phyloP scores from a whole-genome alignment of 1,284 basidiomycete species.

The Leccinum discolor region DNA sequence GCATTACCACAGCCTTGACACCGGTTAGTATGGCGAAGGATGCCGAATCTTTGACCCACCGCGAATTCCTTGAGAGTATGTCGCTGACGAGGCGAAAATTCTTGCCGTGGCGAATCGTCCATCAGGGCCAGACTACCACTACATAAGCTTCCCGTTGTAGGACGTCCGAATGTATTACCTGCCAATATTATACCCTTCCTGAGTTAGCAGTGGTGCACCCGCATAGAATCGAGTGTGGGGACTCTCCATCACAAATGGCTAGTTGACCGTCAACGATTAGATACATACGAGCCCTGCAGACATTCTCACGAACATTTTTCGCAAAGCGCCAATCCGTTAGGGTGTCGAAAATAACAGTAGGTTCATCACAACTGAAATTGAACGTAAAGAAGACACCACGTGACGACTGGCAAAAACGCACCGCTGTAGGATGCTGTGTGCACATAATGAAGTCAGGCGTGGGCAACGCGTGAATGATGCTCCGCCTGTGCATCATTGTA shows the following conservation, averaged over 20 bases:
- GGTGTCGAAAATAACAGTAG: slow-evolving; percentile 84
- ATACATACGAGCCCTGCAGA: not conserved
- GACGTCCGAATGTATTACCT: slow-evolving; percentile 44
- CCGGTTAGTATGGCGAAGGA: slow-evolving; percentile 8
- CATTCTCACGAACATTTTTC: slow-evolving; percentile 56
- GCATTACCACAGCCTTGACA: slow-evolving; percentile 80
- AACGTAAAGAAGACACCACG: slow-evolving; percentile 7
- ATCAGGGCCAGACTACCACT: slow-evolving; percentile 73
- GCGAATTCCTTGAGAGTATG: slow-evolving; percentile 96
- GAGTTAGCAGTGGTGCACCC: slow-evolving; percentile 85
- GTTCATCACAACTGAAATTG: slow-evolving; percentile 74
- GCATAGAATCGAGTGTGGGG: slow-evolving; percentile 89
- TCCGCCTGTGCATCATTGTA: slow-evolving; percentile 49
- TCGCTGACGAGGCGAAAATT: slow-evolving; percentile 87
- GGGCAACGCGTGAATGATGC: slow-evolving; percentile 54
- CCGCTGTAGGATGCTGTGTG: slow-evolving; percentile 83
- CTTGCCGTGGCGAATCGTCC: slow-evolving; percentile 81
- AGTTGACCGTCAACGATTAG: slow-evolving; percentile 11
- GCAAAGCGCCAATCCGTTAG: slow-evolving; percentile 87
- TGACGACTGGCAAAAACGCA: slow-evolving; percentile 33
- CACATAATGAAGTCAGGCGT: slow-evolving; percentile 77
- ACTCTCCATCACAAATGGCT: slow-evolving; percentile 75
- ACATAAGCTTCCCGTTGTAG: slow-evolving; percentile 9
- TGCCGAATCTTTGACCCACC: slow-evolving; percentile 30
- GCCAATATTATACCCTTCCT: slow-evolving; percentile 91